Evolutionary conservation across 2,329 filamentous ascomycete genomes (phyloP).

Genomic region (Aureobasidium sp.): DNA sequence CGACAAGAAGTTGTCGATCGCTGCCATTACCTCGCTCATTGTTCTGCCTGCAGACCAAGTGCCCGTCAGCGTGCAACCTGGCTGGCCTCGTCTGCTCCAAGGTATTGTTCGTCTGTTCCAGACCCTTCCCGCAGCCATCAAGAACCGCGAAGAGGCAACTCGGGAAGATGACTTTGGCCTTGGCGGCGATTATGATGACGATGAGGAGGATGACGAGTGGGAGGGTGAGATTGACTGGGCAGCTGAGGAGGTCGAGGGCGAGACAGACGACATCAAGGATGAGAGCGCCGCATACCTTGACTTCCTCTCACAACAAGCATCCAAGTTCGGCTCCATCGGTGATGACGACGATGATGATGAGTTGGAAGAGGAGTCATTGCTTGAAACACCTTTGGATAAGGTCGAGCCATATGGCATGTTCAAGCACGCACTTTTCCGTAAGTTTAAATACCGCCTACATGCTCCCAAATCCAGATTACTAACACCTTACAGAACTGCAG

Average conservation of each 20-base stretch:
- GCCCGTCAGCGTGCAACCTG: slow-evolving; percentile 84
- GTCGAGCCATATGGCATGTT: slow-evolving; percentile 91
- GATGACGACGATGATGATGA: slow-evolving; percentile 73
- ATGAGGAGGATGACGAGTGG: slow-evolving; percentile 75
- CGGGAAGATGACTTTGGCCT: slow-evolving; percentile 73
- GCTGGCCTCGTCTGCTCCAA: slow-evolving; percentile 85
- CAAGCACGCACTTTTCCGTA: slow-evolving; percentile 74
- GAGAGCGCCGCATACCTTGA: slow-evolving; percentile 93
- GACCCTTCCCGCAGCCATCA: slow-evolving; percentile 77
- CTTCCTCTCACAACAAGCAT: slow-evolving; percentile 77
- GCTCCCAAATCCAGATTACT: slow-evolving; percentile 19
- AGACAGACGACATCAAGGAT: slow-evolving; percentile 65
- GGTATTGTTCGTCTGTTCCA: slow-evolving; percentile 89
- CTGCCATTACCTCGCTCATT: slow-evolving; percentile 81
- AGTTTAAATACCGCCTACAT: slow-evolving; percentile 32
- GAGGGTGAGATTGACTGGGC: slow-evolving; percentile 65
- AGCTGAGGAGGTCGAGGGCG: slow-evolving; percentile 53
- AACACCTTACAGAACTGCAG: slow-evolving; percentile 62
- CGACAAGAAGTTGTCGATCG: slow-evolving; percentile 97
- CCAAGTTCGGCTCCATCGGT: slow-evolving; percentile 45
- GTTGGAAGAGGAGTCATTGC: slow-evolving; percentile 81
- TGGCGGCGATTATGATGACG: slow-evolving; percentile 63
- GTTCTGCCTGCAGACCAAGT: slow-evolving; percentile 74
- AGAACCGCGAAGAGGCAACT: slow-evolving; percentile 86
- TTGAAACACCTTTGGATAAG: slow-evolving; percentile 92